Evolutionary conservation across 805 yeast genomes (phyloP).

Genomic region (Candida piceae): DNA sequence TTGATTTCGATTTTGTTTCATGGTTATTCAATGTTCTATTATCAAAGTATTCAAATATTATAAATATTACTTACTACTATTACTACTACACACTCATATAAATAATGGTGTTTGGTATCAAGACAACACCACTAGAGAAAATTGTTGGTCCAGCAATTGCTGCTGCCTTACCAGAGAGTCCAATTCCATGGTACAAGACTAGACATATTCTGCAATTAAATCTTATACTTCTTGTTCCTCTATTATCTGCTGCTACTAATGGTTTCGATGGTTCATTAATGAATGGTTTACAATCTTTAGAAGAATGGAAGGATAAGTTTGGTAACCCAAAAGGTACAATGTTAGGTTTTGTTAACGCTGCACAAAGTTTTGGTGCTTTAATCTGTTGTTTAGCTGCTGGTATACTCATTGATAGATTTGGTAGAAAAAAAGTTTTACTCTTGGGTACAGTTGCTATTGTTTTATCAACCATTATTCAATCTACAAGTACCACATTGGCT

Average conservation of each 20-base stretch:
- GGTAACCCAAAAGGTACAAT: constrained; percentile 28
- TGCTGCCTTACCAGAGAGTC: constrained; percentile 19
- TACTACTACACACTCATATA: too few species aligned
- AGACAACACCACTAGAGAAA: constrained; percentile 13
- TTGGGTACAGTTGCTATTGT: constrained; percentile 49
- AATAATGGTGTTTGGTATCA: neutral
- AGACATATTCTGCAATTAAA: constrained; percentile 36
- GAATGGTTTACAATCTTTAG: constrained; percentile 41
- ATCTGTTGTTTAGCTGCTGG: constrained; percentile 21
- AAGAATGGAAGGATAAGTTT: constrained; percentile 32
- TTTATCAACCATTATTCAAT: constrained; percentile 52
- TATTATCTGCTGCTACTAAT: constrained; percentile 34
- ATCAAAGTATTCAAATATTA: too few species aligned
- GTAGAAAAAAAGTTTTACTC: constrained; percentile 55
- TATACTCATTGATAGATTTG: constrained; percentile 42
- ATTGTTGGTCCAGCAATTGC: constrained; percentile 18
- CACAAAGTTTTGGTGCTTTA: constrained; percentile 34
- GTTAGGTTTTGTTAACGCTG: constrained; percentile 34
- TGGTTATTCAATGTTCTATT: too few species aligned
- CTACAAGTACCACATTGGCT: constrained; percentile 32
- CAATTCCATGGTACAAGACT: constrained; percentile 32
- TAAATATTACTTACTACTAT: too few species aligned
- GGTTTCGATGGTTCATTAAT: constrained; percentile 41
- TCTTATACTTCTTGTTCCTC: constrained; percentile 33
- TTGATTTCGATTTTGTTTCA: too few species aligned